Evolutionary conservation across 495 filamentous ascomycete genomes (phyloP).

Genomic region (Aspergillus cavernicola): DNA sequence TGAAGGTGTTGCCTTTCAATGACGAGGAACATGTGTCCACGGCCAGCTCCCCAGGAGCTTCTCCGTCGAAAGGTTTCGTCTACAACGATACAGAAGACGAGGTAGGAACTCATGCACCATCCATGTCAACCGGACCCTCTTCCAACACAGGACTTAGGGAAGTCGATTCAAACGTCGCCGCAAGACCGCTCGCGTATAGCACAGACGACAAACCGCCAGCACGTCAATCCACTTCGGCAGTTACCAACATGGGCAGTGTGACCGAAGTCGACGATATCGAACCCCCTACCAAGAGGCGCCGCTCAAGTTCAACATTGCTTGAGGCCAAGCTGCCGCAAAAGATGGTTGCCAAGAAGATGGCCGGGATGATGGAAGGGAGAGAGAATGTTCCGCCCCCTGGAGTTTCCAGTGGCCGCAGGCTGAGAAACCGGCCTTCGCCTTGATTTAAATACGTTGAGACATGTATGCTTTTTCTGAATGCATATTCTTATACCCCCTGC

Average conservation of each 20-base stretch:
- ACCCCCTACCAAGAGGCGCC: constrained; percentile 50
- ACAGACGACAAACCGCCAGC: constrained; percentile 13
- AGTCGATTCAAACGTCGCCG: constrained; percentile 51
- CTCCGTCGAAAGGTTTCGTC: constrained; percentile 39
- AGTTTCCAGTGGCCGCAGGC: constrained; percentile 23
- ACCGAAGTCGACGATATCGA: constrained; percentile 38
- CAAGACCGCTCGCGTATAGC: constrained; percentile 32
- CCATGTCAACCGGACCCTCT: constrained; percentile 31
- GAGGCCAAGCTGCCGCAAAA: constrained; percentile 44
- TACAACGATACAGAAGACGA: constrained; percentile 44
- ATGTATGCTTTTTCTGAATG: constrained; percentile 4
- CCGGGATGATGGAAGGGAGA: constrained; percentile 49
- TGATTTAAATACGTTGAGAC: constrained; percentile 12
- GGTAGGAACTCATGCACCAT: constrained; percentile 36
- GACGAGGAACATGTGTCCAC: constrained; percentile 25
- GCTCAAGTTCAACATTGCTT: constrained; percentile 33
- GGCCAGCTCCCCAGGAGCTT: constrained; percentile 24
- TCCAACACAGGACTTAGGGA: constrained; percentile 52
- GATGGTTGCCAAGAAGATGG: constrained; percentile 42
- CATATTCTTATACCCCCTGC: constrained; percentile 13
- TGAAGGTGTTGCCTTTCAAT: constrained; percentile 33
- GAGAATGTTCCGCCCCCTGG: constrained; percentile 56
- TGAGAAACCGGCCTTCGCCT: constrained; percentile 28
- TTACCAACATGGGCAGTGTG: constrained; percentile 16
- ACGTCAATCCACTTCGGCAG: constrained; percentile 20